Evolutionary conservation across 139 green algal genomes (phyloP).

Genomic region (Coccomyxa sp.): DNA sequence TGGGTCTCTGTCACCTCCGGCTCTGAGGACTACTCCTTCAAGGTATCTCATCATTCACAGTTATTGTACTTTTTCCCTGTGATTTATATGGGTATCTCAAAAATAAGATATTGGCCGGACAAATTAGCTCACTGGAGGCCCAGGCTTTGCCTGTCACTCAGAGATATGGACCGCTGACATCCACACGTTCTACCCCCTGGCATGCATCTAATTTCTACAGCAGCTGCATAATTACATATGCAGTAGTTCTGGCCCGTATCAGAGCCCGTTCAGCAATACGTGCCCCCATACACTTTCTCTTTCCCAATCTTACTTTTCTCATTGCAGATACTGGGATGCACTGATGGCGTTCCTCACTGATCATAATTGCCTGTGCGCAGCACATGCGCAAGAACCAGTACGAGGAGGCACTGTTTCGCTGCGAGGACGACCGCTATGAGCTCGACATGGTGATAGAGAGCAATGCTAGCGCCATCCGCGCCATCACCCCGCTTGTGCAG

Average conservation of each 20-base stretch:
- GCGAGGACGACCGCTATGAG: conserved; percentile 97
- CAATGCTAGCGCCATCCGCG: conserved; percentile 60
- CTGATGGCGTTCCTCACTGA: neutral
- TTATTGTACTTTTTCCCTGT: neutral
- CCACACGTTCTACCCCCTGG: too few relatives aligned
- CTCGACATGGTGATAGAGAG: conserved; percentile 94
- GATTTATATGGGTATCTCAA: neutral
- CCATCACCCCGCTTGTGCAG: conserved; percentile 24
- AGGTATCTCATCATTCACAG: conserved; percentile 24
- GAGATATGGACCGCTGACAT: too few relatives aligned
- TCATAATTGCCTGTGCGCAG: conserved; percentile 21
- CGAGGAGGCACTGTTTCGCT: conserved; percentile 84
- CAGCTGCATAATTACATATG: too few relatives aligned
- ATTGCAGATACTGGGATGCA: neutral
- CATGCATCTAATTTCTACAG: too few relatives aligned
- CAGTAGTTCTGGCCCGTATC: too few relatives aligned
- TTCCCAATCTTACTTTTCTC: neutral
- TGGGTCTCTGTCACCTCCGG: conserved; percentile 95
- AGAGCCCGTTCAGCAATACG: too few relatives aligned
- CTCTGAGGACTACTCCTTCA: conserved; percentile 88
- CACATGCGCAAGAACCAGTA: conserved; percentile 99
- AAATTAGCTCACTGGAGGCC: neutral
- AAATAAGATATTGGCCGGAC: too few relatives aligned
- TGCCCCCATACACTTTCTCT: too few relatives aligned
- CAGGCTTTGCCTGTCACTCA: neutral